Conservation (phyloP, 2,329 filamentous ascomycete genomes). For the Teratosphaeria epicoccoides region DNA sequence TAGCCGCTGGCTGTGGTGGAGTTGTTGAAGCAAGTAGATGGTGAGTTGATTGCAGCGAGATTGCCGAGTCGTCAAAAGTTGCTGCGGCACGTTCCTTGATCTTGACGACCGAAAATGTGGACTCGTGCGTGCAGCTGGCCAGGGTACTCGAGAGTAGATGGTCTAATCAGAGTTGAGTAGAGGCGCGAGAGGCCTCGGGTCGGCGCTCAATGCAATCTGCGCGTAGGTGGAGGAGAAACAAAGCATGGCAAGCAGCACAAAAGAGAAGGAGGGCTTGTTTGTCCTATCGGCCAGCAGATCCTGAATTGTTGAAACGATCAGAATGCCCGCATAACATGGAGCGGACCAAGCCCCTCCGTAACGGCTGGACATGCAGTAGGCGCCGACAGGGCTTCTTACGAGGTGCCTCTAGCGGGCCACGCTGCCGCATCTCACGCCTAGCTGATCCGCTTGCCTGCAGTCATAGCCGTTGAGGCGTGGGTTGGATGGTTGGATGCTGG, state of each 20-base stretch:
- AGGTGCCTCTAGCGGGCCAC: conserved; percentile 13
- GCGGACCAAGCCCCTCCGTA: conserved; percentile 18
- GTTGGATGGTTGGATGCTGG: conserved; percentile 15
- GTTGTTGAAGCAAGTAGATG: conserved; percentile 14
- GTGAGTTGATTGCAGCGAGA: conserved; percentile 15
- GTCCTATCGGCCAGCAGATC: conserved; percentile 15
- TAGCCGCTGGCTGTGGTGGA: conserved; percentile 4
- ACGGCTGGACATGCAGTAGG: conserved; percentile 24
- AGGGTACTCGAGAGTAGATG: conserved; percentile 12
- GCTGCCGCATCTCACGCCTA: conserved; percentile 17
- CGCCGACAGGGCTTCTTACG: conserved; percentile 15
- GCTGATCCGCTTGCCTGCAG: conserved; percentile 22
- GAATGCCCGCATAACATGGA: conserved; percentile 10
- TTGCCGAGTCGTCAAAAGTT: conserved; percentile 4
- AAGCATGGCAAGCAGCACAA: conserved; percentile 11
- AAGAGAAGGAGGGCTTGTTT: conserved; percentile 10
- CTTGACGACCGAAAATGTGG: conserved; percentile 14
- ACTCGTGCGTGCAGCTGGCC: conserved; percentile 2
- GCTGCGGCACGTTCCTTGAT: conserved; percentile 17
- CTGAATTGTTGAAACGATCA: conserved; percentile 16
- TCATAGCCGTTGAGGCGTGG: conserved; percentile 19
- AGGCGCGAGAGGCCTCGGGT: conserved; percentile 10
- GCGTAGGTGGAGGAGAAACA: conserved; percentile 7
- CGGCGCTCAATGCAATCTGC: not conserved
- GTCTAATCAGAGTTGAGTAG: conserved; percentile 16